phyloP scores from a whole-genome alignment of 2,329 filamentous ascomycete genomes.

The Xylaria arbuscula region DNA sequence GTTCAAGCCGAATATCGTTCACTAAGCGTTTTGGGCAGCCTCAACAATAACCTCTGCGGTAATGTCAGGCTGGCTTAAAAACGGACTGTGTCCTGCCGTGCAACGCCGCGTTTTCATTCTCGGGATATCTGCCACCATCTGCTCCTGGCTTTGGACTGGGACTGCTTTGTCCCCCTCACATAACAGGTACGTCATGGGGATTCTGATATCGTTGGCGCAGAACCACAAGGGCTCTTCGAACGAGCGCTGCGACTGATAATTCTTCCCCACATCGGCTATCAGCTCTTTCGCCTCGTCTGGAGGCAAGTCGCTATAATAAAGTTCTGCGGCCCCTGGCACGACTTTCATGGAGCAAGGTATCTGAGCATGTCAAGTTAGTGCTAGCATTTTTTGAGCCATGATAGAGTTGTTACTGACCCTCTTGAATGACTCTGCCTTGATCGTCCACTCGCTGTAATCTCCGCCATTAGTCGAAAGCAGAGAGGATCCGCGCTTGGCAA shows the following conservation, averaged over 20 bases:
- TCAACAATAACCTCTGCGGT: constrained; percentile 25
- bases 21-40: constrained; percentile 5
- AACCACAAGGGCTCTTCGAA: constrained; percentile 26
- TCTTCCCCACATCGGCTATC: constrained; percentile 8
- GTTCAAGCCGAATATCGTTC: not conserved
- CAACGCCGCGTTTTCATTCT: constrained; percentile 27
- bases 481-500: constrained; percentile 18
- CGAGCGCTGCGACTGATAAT: constrained; percentile 28
- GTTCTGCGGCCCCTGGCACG: constrained; percentile 5
- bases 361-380: not conserved
- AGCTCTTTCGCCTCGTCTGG: constrained; percentile 17
- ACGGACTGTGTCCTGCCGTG: constrained; percentile 29
- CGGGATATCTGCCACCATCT: constrained; percentile 21
- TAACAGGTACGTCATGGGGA: constrained; percentile 30
- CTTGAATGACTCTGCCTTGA: not conserved
- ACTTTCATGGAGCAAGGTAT: constrained; percentile 8
- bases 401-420: constrained; percentile 9
- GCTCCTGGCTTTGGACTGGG: constrained; percentile 20
- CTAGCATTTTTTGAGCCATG: not conserved
- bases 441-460: constrained; percentile 11
- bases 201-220: constrained; percentile 27
- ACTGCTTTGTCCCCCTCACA: constrained; percentile 24
- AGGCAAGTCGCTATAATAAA: constrained; percentile 30
- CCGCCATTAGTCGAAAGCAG: constrained; percentile 10
- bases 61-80: constrained; percentile 28